Percentiles rank a stretch among this genome's conserved stretches.
Evolutionary conservation across 805 yeast genomes (phyloP).

Genomic region (Suhomyces emberorum): DNA sequence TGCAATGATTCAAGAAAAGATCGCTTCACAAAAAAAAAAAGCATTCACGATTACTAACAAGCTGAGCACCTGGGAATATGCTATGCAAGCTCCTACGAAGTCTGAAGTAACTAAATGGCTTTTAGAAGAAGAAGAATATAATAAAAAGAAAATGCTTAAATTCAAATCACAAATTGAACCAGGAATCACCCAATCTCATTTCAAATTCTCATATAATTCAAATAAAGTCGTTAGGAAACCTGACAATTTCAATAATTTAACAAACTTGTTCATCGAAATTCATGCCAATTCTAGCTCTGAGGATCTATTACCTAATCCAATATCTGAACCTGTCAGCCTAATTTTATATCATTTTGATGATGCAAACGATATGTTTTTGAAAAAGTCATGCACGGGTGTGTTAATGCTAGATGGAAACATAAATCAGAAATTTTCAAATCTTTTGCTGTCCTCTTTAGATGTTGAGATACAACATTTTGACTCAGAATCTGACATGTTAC

Average conservation of each 20-base stretch:
- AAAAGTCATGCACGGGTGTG: constrained; percentile 1
- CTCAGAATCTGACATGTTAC: constrained; percentile 59
- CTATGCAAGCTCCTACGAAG: constrained; percentile 46
- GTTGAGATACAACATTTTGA: constrained; percentile 27
- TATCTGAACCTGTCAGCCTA: constrained; percentile 51
- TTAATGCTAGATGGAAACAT: constrained; percentile 1
- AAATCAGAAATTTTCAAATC: not conserved
- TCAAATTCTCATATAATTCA: constrained; percentile 36
- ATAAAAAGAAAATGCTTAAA: constrained; percentile 11
- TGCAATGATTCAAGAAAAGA: constrained; percentile 1
- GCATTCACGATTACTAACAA: not conserved
- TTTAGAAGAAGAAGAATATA: constrained; percentile 11
- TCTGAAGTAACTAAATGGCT: constrained; percentile 36
- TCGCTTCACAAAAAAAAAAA: not conserved
- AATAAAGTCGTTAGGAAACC: constrained; percentile 33
- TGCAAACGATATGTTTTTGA: constrained; percentile 17
- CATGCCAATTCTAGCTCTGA: constrained; percentile 56
- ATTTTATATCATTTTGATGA: constrained; percentile 65
- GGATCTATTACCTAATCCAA: constrained; percentile 59
- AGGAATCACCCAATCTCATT: constrained; percentile 39
- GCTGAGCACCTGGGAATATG: constrained; percentile 29
- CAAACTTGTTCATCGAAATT: constrained; percentile 64
- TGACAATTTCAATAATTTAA: constrained; percentile 45
- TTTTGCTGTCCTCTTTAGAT: constrained; percentile 2
- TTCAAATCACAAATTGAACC: constrained; percentile 51